Percentiles rank a stretch among this genome's conserved stretches.
phyloP scores from a whole-genome alignment of 305 asterid species.

The Fraxinus floribunda region DNA sequence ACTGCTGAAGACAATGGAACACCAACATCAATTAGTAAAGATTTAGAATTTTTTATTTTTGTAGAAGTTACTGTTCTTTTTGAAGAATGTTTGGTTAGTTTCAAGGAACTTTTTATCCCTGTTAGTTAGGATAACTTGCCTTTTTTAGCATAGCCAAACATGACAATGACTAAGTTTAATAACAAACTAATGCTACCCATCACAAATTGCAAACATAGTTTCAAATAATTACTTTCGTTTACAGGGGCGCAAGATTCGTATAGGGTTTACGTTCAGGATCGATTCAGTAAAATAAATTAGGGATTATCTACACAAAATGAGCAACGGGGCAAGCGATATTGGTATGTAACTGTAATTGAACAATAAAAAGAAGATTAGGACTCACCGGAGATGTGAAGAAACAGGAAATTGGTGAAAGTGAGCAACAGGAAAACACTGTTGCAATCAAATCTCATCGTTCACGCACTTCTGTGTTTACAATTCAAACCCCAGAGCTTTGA shows the following conservation, averaged over 20 bases:
- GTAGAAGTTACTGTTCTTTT: neutral
- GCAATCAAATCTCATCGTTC: slow-evolving; percentile 33
- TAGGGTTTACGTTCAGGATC: neutral
- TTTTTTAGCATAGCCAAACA: neutral
- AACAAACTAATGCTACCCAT: neutral
- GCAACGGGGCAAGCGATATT: neutral
- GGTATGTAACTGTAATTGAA: slow-evolving; percentile 1
- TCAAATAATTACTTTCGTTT: neutral
- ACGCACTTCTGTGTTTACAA: neutral
- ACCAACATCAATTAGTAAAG: neutral
- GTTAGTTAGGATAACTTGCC: neutral
- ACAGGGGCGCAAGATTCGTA: neutral
- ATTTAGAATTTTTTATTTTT: neutral
- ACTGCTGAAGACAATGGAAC: neutral
- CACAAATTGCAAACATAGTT: neutral
- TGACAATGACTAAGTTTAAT: neutral
- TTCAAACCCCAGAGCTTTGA: neutral
- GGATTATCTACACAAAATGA: neutral
- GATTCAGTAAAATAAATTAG: slow-evolving; percentile 1
- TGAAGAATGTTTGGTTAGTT: neutral
- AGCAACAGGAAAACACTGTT: slow-evolving; percentile 28
- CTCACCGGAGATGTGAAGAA: slow-evolving; percentile 41
- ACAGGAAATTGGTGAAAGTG: slow-evolving; percentile 22
- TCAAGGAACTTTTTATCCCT: neutral
- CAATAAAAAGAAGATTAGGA: slow-evolving; percentile 1